These are phyloP conservation scores for Haplographium delicatum DNA, from an alignment of 495 filamentous ascomycete genomes.

Conservation along the genomic window DNA sequence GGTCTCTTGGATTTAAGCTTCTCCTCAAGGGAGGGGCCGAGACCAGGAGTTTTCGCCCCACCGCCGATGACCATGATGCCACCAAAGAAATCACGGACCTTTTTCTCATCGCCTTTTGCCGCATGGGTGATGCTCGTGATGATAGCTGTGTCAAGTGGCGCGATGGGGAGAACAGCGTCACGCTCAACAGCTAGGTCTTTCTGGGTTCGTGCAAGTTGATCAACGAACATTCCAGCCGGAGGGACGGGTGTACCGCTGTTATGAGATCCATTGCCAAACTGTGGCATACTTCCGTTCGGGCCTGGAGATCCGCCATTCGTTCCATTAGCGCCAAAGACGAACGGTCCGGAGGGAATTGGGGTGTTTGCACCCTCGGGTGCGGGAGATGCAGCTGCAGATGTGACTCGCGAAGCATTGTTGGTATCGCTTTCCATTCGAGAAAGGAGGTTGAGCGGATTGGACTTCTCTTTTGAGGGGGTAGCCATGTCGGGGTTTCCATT, in stretches of 20 bases:
- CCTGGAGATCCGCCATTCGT: conserved; percentile 45
- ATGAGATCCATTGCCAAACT: conserved; percentile 27
- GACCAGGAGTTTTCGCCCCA: conserved; percentile 70
- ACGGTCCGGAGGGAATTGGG: conserved; percentile 53
- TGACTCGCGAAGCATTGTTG: conserved; percentile 60
- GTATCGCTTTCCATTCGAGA: conserved; percentile 48
- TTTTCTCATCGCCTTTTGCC: conserved; percentile 83
- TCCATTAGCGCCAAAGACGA: conserved; percentile 37
- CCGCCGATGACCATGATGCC: conserved; percentile 96
- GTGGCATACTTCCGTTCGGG: conserved; percentile 23
- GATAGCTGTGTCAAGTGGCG: conserved; percentile 83
- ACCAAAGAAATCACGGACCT: conserved; percentile 83
- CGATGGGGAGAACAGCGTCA: conserved; percentile 75
- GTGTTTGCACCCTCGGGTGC: conserved; percentile 70
- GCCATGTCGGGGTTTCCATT: conserved; percentile 32
- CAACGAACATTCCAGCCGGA: conserved; percentile 26
- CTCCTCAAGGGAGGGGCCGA: conserved; percentile 76
- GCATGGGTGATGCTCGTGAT: conserved; percentile 82
- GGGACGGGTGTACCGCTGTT: conserved; percentile 25
- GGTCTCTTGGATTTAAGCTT: conserved; percentile 64
- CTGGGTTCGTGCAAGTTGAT: conserved; percentile 36
- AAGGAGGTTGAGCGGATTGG: conserved; percentile 50
- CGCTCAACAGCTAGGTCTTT: conserved; percentile 57
- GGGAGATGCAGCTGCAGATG: conserved; percentile 82
- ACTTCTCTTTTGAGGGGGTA: conserved; percentile 49